phyloP scores from a whole-genome alignment of 202 grass and related monocot species.

The Setaria italica region DNA sequence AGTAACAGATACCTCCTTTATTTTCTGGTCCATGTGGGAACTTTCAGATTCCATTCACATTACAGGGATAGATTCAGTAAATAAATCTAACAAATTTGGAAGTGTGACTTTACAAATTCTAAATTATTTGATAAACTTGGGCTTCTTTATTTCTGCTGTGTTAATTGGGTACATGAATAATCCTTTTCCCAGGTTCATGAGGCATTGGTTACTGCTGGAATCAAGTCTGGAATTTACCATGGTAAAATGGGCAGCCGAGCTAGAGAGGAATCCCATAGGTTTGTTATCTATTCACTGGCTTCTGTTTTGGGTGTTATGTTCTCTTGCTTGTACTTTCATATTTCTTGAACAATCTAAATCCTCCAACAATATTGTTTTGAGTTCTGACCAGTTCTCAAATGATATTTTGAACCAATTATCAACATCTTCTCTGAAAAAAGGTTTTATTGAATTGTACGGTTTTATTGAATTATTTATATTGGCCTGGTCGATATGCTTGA shows the following conservation, averaged over 20 bases:
- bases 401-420: slow-evolving; percentile 30
- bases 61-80: not conserved
- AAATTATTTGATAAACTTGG: slow-evolving; percentile 2
- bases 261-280: slow-evolving; percentile 90
- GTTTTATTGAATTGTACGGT: not conserved
- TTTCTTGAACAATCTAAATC: slow-evolving; percentile 30
- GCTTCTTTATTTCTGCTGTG: not conserved
- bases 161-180: slow-evolving; percentile 12
- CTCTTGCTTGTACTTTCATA: slow-evolving; percentile 10
- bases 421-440: slow-evolving; percentile 34
- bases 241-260: slow-evolving; percentile 82
- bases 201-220: slow-evolving; percentile 75
- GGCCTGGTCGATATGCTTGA: slow-evolving; percentile 22
- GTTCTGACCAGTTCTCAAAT: not conserved
- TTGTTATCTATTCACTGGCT: slow-evolving; percentile 31
- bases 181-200: slow-evolving; percentile 65
- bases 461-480: slow-evolving; percentile 23
- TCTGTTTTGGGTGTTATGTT: slow-evolving; percentile 28
- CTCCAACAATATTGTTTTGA: not conserved
- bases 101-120: not conserved
- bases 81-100: not conserved
- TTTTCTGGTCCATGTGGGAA: not conserved
- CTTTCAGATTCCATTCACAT: not conserved
- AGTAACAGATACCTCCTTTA: not conserved
- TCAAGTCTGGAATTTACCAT: slow-evolving; percentile 84